Conservation (phyloP, 352 stramenopile genomes). For the Globisporangium ultimum region DNA sequence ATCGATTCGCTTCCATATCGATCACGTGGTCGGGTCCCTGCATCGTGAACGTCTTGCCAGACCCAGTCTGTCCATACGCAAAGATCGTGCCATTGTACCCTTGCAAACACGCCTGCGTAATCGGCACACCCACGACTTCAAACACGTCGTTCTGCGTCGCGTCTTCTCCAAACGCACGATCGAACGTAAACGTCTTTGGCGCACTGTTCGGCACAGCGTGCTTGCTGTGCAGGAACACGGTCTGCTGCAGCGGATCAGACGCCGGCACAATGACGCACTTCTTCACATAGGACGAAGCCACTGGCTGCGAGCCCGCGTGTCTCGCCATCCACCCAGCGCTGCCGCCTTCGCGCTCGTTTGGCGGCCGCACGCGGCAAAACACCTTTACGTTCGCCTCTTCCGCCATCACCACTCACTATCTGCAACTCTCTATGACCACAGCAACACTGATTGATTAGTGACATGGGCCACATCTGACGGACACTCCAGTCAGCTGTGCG, state of each 20-base stretch:
- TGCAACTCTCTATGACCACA: no score
- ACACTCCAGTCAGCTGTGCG: no score
- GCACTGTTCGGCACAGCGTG: conserved; percentile 17
- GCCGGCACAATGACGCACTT: conserved; percentile 60
- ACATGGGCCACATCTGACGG: no score
- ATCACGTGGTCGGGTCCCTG: conserved; percentile 74
- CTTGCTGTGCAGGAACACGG: conserved; percentile 55
- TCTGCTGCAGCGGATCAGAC: conserved; percentile 47
- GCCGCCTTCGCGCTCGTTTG: conserved; percentile 70
- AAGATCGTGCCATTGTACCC: conserved; percentile 89
- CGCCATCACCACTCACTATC: conserved; percentile 15
- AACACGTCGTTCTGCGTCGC: conserved; percentile 92
- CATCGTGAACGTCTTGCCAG: conserved; percentile 87
- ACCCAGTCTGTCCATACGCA: conserved; percentile 82
- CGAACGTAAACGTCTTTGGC: conserved; percentile 86
- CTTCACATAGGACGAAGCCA: conserved; percentile 34
- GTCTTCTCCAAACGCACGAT: conserved; percentile 88
- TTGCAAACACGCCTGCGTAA: conserved; percentile 73
- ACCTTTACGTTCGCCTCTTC: conserved; percentile 80
- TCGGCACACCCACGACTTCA: conserved; percentile 75
- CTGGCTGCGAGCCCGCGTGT: neutral
- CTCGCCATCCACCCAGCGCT: conserved; percentile 7
- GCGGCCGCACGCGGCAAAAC: conserved; percentile 83
- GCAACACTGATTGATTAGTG: no score
- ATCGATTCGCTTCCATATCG: conserved; percentile 26